Evolutionary conservation across 345 rosid species (phyloP).

Genomic region (Murraya koenigii): DNA sequence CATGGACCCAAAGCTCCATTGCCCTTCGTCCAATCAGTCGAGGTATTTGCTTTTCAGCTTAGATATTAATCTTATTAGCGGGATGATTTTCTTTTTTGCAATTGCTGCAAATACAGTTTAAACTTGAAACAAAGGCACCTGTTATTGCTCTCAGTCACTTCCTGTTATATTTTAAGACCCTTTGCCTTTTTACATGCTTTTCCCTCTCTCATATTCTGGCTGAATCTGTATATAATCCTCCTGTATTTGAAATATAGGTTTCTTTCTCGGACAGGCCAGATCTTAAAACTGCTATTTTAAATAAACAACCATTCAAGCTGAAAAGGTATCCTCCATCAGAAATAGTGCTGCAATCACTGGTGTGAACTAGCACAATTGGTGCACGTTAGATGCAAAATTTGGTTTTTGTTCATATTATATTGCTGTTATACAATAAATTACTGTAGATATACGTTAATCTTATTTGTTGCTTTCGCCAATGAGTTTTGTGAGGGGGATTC

Average conservation of each 20-base stretch:
- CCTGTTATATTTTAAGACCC: neutral
- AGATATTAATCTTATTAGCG: neutral
- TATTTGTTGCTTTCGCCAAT: too few species aligned
- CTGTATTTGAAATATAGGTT: conserved; percentile 22
- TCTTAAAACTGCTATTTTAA: conserved; percentile 30
- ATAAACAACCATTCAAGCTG: conserved; percentile 31
- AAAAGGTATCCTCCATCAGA: conserved; percentile 22
- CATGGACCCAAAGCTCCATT: conserved; percentile 28
- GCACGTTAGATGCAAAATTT: neutral
- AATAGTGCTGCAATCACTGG: too few species aligned
- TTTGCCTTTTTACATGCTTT: neutral
- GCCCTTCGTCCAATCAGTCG: conserved; percentile 38
- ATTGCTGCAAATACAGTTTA: neutral
- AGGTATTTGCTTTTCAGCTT: conserved; percentile 18
- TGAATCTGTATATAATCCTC: neutral
- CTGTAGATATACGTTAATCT: too few species aligned
- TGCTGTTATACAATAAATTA: neutral
- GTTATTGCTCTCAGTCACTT: neutral
- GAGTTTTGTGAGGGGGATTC: too few species aligned
- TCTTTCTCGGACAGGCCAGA: conserved; percentile 30
- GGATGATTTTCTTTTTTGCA: neutral
- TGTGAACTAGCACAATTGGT: too few species aligned
- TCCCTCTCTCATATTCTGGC: neutral
- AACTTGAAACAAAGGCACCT: neutral
- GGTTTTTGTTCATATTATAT: neutral